Evolutionary conservation across 495 filamentous ascomycete genomes (phyloP).

Genomic region (Wilcoxina mikolae): DNA sequence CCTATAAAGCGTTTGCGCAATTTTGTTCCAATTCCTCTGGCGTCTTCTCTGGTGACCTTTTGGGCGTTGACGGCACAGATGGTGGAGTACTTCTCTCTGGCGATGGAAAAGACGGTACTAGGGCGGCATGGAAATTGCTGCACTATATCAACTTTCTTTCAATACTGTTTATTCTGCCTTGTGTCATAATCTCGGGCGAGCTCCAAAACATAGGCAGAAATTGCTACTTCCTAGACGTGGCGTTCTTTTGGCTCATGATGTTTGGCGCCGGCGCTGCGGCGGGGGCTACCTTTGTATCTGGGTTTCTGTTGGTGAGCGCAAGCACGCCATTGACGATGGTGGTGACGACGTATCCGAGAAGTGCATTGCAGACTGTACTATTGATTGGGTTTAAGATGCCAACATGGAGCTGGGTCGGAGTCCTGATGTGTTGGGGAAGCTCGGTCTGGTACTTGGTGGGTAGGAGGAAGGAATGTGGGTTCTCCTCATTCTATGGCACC

Average conservation of each 20-base stretch:
- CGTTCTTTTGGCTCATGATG: conserved; percentile 37
- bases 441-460: conserved; percentile 36
- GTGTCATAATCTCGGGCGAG: conserved; percentile 37
- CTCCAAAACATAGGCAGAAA: conserved; percentile 34
- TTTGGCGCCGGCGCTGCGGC: conserved; percentile 26
- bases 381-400: conserved; percentile 29
- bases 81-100: conserved; percentile 9
- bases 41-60: conserved; percentile 14
- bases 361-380: conserved; percentile 26
- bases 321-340: conserved; percentile 28
- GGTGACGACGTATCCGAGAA: conserved; percentile 21
- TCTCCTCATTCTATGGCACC: conserved; percentile 22
- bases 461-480: conserved; percentile 30
- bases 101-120: conserved; percentile 31
- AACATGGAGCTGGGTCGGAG: conserved; percentile 33
- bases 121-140: conserved; percentile 34
- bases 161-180: conserved; percentile 35
- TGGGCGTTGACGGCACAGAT: conserved; percentile 5
- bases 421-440: conserved; percentile 35
- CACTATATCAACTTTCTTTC: conserved; percentile 39
- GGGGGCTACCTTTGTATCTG: conserved; percentile 20
- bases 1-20: conserved; percentile 30
- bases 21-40: neutral
- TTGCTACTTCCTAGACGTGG: conserved; percentile 38
- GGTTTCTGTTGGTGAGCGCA: conserved; percentile 22